phyloP scores from a whole-genome alignment of 768 basidiomycete genomes.

The Tylopilus balloui region DNA sequence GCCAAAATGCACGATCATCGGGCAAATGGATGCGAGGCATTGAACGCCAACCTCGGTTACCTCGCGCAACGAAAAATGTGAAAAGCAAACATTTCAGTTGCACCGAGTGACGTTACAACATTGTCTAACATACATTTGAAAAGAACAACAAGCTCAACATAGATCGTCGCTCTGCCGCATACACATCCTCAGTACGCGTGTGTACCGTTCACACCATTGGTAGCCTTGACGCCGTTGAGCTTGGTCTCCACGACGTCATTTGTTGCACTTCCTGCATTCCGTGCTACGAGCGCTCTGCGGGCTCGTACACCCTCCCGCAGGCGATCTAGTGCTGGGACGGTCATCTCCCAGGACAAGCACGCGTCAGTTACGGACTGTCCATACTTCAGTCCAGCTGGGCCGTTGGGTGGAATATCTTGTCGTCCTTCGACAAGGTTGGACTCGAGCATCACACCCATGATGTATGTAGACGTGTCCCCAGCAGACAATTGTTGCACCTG shows the following conservation, averaged over 20 bases:
- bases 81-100: not conserved
- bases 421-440: slow-evolving; percentile 86
- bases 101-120: slow-evolving; percentile 9
- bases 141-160: not conserved
- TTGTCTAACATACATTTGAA: not conserved
- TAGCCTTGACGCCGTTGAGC: slow-evolving; percentile 10
- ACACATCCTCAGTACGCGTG: not conserved
- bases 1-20: not conserved
- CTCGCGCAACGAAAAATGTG: not conserved
- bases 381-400: slow-evolving; percentile 69
- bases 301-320: slow-evolving; percentile 85
- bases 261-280: slow-evolving; percentile 16
- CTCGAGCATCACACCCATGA: slow-evolving; percentile 96
- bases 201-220: slow-evolving; percentile 20
- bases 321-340: slow-evolving; percentile 74
- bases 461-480: slow-evolving; percentile 62
- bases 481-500: slow-evolving; percentile 72
- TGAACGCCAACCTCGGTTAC: not conserved
- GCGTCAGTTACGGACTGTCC: slow-evolving; percentile 88
- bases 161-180: not conserved
- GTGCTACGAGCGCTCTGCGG: slow-evolving; percentile 51
- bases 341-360: slow-evolving; percentile 87
- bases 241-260: slow-evolving; percentile 12
- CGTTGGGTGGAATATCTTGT: slow-evolving; percentile 74
- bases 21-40: not conserved